These are phyloP conservation scores for Euphorbia pulcherrima DNA, from an alignment of 345 rosid species.

Conservation along the genomic window DNA sequence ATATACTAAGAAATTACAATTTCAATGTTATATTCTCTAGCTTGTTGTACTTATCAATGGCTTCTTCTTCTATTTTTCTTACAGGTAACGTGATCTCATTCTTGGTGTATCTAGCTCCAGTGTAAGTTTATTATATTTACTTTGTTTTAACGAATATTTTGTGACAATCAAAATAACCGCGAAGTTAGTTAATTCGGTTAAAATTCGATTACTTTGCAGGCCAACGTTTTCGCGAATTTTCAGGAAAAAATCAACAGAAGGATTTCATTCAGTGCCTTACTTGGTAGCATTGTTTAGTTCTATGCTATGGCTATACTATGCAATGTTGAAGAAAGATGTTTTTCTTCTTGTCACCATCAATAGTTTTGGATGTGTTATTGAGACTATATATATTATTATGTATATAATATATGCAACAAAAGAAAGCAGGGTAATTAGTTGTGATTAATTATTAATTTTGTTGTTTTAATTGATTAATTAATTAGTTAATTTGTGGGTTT, in stretches of 20 bases:
- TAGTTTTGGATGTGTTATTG: conserved; percentile 67
- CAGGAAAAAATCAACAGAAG: conserved; percentile 67
- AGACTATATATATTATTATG: conserved; percentile 57
- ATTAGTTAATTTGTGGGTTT: neutral
- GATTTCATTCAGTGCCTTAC: conserved; percentile 77
- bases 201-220: conserved; percentile 38
- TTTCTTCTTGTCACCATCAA: conserved; percentile 81
- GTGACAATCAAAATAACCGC: too few species aligned
- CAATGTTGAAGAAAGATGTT: conserved; percentile 50
- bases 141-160: too few species aligned
- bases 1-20: too few species aligned
- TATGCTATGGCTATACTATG: conserved; percentile 90
- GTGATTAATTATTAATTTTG: neutral
- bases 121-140: conserved; percentile 43
- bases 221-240: conserved; percentile 71
- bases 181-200: neutral
- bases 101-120: conserved; percentile 73
- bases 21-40: too few species aligned
- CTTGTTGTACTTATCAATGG: neutral
- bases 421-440: conserved; percentile 35
- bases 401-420: conserved; percentile 57
- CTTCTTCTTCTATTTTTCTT: conserved; percentile 1
- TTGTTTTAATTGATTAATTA: neutral
- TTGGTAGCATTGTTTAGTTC: conserved; percentile 82
- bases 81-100: conserved; percentile 74